These are phyloP conservation scores for Colletotrichum liriopes DNA, from an alignment of 2,329 filamentous ascomycete genomes.

Conservation along the genomic window DNA sequence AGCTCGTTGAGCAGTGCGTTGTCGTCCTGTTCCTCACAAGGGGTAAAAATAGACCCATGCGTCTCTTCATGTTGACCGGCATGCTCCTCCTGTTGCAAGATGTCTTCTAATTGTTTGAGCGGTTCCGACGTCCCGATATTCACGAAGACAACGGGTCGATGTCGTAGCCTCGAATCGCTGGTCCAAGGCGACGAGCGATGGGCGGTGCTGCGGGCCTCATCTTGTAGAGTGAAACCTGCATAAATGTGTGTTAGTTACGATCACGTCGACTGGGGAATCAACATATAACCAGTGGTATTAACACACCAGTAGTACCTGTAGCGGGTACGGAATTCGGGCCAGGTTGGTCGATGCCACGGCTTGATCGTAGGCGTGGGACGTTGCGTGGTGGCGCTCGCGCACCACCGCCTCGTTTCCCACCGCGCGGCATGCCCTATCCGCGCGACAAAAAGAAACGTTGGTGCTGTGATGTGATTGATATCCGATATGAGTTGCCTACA, in stretches of 20 bases:
- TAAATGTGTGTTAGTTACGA: background rate
- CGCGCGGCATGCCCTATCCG: slow-evolving; percentile 35
- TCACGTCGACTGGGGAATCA: background rate
- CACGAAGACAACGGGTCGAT: slow-evolving; percentile 66
- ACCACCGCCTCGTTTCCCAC: slow-evolving; percentile 31
- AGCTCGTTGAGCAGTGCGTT: background rate
- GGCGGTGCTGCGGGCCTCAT: slow-evolving; percentile 47
- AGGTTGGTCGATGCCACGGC: slow-evolving; percentile 6
- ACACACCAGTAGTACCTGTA: slow-evolving; percentile 19
- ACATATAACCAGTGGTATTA: background rate
- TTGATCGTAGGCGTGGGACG: slow-evolving; percentile 10
- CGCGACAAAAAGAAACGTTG: background rate
- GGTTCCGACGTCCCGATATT: slow-evolving; percentile 69
- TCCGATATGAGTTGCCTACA: background rate
- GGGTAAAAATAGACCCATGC: background rate
- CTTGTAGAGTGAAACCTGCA: slow-evolving; percentile 44
- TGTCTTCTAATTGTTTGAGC: slow-evolving; percentile 57
- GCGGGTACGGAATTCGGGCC: background rate
- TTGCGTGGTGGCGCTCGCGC: slow-evolving; percentile 30
- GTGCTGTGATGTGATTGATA: background rate
- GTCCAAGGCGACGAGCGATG: slow-evolving; percentile 58
- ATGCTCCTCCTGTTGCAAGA: slow-evolving; percentile 40
- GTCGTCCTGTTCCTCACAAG: background rate
- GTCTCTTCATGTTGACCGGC: background rate
- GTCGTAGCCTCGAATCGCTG: slow-evolving; percentile 60